phyloP scores from a whole-genome alignment of 1,139 yeast species.

The Arxiozyma heterogenica region DNA sequence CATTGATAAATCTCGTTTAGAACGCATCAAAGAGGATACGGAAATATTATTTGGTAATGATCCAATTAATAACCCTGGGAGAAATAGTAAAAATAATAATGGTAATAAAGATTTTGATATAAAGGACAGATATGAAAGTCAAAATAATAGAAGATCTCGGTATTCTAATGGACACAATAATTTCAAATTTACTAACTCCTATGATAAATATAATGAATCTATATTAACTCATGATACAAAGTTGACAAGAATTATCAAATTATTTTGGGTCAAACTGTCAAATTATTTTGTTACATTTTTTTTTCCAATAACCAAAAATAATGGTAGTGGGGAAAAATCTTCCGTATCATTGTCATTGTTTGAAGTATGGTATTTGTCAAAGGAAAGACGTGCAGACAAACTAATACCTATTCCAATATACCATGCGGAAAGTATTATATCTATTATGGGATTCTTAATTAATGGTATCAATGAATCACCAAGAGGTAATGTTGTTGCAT shows the following conservation, averaged over 20 bases:
- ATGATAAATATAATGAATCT: constrained; percentile 16
- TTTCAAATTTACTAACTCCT: constrained; percentile 3
- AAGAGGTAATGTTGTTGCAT: constrained; percentile 42
- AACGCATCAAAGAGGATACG: constrained; percentile 5
- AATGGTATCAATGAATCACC: constrained; percentile 59
- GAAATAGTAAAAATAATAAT: no score
- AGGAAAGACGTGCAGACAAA: constrained; percentile 40
- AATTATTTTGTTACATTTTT: constrained; percentile 15
- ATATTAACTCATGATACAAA: constrained; percentile 25
- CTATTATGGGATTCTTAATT: constrained; percentile 42
- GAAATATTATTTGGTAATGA: constrained; percentile 3
- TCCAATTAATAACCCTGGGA: not conserved
- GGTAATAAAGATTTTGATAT: not conserved
- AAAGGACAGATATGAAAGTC: not conserved
- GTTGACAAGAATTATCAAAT: constrained; percentile 12
- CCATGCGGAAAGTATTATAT: constrained; percentile 53
- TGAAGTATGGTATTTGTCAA: constrained; percentile 26
- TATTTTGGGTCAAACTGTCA: constrained; percentile 10
- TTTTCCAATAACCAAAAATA: constrained; percentile 17
- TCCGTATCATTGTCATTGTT: constrained; percentile 14
- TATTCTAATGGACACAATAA: not conserved
- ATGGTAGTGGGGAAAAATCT: constrained; percentile 1
- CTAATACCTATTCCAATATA: constrained; percentile 55
- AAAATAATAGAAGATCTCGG: not conserved
- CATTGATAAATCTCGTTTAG: not conserved